Conservation (phyloP, 2,329 filamentous ascomycete species). For the Monosporascus sp. region DNA sequence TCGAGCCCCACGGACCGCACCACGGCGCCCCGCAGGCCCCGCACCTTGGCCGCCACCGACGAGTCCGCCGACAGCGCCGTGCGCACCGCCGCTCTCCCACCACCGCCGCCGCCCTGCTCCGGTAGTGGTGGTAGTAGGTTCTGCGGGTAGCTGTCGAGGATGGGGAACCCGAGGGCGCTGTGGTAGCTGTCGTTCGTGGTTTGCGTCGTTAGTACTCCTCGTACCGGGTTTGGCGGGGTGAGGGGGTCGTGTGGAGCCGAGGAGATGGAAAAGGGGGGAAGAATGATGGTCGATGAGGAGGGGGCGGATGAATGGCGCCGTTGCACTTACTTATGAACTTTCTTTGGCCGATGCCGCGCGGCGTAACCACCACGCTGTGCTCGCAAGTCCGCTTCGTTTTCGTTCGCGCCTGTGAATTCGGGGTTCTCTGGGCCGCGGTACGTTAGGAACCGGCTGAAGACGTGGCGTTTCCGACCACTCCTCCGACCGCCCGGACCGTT, state of each 20-base stretch:
- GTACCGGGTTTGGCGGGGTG: no score
- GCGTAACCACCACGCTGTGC: slow-evolving; percentile 6
- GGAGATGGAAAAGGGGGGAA: no score
- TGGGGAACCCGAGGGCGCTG: slow-evolving; percentile 60
- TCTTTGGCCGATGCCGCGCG: slow-evolving; percentile 15
- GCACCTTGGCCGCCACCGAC: slow-evolving; percentile 64
- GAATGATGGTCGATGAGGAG: background rate
- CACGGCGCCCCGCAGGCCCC: slow-evolving; percentile 59
- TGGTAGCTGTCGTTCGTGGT: slow-evolving; percentile 38
- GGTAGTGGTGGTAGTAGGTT: slow-evolving; percentile 47
- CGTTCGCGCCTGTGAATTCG: slow-evolving; percentile 17
- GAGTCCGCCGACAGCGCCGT: slow-evolving; percentile 70
- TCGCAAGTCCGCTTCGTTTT: slow-evolving; percentile 18
- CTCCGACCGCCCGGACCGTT: slow-evolving; percentile 12
- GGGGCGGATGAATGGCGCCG: background rate
- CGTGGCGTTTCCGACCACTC: slow-evolving; percentile 24
- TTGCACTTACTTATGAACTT: slow-evolving; percentile 26
- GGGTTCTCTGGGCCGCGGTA: slow-evolving; percentile 24
- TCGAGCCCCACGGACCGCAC: slow-evolving; percentile 62
- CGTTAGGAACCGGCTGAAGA: slow-evolving; percentile 39
- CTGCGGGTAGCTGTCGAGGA: slow-evolving; percentile 77
- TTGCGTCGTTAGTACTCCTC: background rate
- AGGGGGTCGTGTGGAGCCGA: no score
- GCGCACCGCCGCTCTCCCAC: slow-evolving; percentile 40
- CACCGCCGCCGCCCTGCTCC: slow-evolving; percentile 17